A percentile compares a stretch with the other conserved stretches of the same genome.
phyloP scores from a whole-genome alignment of 106 monocot species.

The Dioscorea dumetorum region DNA sequence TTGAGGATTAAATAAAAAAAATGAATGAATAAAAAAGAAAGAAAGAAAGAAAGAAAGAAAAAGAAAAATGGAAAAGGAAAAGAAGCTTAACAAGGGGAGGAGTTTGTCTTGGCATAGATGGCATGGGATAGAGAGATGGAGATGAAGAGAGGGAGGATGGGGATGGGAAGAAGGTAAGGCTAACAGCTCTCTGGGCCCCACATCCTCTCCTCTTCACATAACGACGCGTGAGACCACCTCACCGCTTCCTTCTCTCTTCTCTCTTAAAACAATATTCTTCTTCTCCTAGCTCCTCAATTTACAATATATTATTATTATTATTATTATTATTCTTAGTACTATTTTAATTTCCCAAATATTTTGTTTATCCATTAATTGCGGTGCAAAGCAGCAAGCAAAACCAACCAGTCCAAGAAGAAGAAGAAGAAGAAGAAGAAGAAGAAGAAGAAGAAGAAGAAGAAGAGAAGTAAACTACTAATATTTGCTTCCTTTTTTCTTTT shows the following conservation, averaged over 20 bases:
- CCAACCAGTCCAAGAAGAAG: neutral
- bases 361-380: conserved; percentile 4
- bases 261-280: conserved; percentile 1
- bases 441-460: neutral
- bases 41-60: neutral
- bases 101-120: neutral
- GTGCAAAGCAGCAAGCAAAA: neutral
- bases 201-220: conserved; percentile 1
- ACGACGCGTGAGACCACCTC: conserved; percentile 7
- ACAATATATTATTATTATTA: too few relatives aligned
- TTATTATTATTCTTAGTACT: too few relatives aligned
- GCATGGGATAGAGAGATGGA: neutral
- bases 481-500: neutral
- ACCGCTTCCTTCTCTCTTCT: neutral
- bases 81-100: neutral
- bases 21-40: neutral
- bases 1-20: too few relatives aligned
- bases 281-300: neutral
- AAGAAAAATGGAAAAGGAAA: neutral
- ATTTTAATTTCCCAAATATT: neutral
- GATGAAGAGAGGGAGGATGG: neutral
- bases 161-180: conserved; percentile 9
- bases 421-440: neutral
- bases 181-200: conserved; percentile 9
- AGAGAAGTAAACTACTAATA: neutral